Conservation (phyloP, 108 stramenopile genomes). For the Nitzschia sp. region DNA sequence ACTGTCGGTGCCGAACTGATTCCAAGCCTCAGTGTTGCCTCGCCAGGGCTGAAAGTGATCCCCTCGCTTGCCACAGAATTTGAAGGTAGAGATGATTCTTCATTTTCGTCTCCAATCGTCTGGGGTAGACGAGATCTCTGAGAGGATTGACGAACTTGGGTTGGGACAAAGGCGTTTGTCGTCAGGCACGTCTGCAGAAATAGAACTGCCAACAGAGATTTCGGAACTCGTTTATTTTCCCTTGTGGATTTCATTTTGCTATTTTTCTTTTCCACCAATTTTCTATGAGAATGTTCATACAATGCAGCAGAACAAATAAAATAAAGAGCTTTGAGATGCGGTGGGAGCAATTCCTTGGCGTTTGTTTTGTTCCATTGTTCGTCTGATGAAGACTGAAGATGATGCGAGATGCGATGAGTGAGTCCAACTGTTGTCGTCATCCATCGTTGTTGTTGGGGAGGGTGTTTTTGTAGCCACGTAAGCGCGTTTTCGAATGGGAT, state of each 20-base stretch:
- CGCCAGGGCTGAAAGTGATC: slow-evolving; percentile 36
- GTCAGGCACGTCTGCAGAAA: neutral
- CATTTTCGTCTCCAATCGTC: neutral
- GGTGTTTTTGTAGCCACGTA: no score
- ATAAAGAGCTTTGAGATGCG: no score
- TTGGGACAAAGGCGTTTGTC: neutral
- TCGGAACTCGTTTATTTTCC: neutral
- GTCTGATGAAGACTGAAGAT: no score
- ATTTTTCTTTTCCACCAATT: no score
- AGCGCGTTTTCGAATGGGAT: no score
- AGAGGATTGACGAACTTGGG: neutral
- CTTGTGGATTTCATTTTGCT: neutral
- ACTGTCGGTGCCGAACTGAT: slow-evolving; percentile 70
- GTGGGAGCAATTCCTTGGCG: no score
- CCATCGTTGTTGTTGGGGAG: no score
- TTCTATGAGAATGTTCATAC: no score
- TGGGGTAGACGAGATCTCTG: neutral
- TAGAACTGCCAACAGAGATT: neutral
- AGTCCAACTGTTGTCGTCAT: no score
- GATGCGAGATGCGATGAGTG: no score
- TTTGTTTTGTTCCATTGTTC: no score
- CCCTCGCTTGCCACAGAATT: slow-evolving; percentile 4
- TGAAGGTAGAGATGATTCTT: neutral
- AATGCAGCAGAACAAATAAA: no score
- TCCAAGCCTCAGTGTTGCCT: slow-evolving; percentile 65